Conservation (phyloP, 345 rosid species). For the Boechera divaricarpa region DNA sequence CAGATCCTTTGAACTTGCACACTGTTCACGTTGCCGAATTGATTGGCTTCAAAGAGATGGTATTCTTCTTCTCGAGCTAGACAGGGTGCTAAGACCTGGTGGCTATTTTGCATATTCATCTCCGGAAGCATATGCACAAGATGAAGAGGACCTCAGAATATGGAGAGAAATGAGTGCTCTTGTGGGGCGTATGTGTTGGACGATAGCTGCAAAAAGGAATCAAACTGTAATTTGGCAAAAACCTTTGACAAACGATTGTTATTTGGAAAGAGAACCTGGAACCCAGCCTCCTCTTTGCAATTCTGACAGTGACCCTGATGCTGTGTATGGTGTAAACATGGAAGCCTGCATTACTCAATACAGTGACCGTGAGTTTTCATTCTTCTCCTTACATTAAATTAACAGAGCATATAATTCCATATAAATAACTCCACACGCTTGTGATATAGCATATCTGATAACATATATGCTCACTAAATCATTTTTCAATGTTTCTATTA, state of each 20-base stretch:
- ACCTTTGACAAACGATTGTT: conserved; percentile 92
- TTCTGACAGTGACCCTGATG: conserved; percentile 90
- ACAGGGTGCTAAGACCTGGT: conserved; percentile 93
- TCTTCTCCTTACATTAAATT: neutral
- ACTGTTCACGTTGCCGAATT: conserved; percentile 95
- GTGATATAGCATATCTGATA: conserved; percentile 4
- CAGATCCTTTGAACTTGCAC: conserved; percentile 97
- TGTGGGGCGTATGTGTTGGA: conserved; percentile 97
- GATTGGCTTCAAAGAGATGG: conserved; percentile 99
- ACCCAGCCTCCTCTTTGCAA: conserved; percentile 90
- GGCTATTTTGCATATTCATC: conserved; percentile 99
- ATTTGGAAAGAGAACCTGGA: conserved; percentile 77
- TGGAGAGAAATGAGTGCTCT: conserved; percentile 97
- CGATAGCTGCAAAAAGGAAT: conserved; percentile 80
- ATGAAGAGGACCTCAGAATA: conserved; percentile 93
- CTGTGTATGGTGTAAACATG: conserved; percentile 83
- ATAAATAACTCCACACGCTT: neutral
- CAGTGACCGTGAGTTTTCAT: conserved; percentile 70
- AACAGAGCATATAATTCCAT: neutral
- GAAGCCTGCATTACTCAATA: conserved; percentile 91
- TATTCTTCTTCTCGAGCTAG: conserved; percentile 95
- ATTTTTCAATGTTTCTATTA: conserved; percentile 39
- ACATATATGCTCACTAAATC: conserved; percentile 12
- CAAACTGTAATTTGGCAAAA: conserved; percentile 98
- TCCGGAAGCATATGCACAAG: conserved; percentile 99